Base-by-base conservation (phyloP, 495 filamentous ascomycete species). In the Stereocaulon alpinum region DNA sequence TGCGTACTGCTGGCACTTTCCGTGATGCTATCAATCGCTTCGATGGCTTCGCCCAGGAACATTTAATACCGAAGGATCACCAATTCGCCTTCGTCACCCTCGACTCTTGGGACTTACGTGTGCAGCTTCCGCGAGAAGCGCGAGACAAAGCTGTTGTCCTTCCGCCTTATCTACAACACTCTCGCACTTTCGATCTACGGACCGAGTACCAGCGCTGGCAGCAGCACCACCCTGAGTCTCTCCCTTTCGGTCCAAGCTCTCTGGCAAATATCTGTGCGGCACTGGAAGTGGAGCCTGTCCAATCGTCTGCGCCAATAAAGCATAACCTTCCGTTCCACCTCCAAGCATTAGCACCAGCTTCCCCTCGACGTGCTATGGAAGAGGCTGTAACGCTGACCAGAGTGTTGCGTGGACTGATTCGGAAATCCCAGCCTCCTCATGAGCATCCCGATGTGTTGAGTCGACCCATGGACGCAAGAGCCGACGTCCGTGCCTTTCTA, bases 181-280 rank as follows among this genome's bases (percentile, higher is more conserved):
- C 93, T 42, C 84, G 93, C 50, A 93, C 91, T 37, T 98, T 96
- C 72, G 93, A 97, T 71, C 80, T 98, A 30, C 87, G 93, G 48
- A 93, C 91, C 62, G 93, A 97, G 75, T 98, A 98, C 69, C 90
- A 96, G 68, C 82, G 90, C 66, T 98, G 94, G 93, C 93, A 98
- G 72, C 89, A 90, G 63, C 91, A 96, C 65, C 93, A 97, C 67
- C 93, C 93, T 22, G 93, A 98, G 76, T 96, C 93, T 40, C 78
- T 98, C 48, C 93, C 93, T 1, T 98, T 96, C 71, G 94, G 91
- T 4, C 90, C 93, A 42, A 95, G 89, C 49, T 92, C 91, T 64
- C 80, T 98, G 61, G 83, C 92, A 58, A 96, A 96, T 73, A 98
- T 97, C 69, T 98, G 93, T 73, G 91, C 93, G 60, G 93, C 93